Base-by-base conservation (phyloP, 176 grass and related monocot genomes). In the Miscanthus lutarioriparius region DNA sequence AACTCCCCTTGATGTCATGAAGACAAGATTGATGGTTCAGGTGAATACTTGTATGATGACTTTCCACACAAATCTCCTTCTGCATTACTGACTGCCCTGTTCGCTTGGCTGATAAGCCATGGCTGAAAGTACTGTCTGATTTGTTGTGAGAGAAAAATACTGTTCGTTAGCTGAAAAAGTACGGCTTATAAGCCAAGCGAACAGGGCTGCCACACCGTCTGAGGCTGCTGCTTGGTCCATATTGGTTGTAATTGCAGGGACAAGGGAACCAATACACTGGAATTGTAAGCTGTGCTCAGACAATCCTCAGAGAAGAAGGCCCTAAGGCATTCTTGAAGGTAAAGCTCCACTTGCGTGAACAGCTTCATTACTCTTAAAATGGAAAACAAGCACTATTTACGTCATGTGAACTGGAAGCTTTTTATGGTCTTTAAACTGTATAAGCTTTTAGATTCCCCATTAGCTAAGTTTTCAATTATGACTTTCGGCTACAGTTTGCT, bases 21-120 rank as follows among this genome's bases (percentile, higher is more conserved):
- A 99, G 75, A 99, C 96, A 54, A 90, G 96, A 86, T 76, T 96
- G 82, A 98, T 98, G 96, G 54, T 98, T 93, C 91, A 98, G 96
- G 96, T 98, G 65, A 44, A 45, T 64, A 36, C 14, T 66, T 22
- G 47, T 45, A 22, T 19, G 12, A 76, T 15, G 77, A 5, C 35
- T 38, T 84, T 9, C 33, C 32, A 51, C 20, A 0, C 4, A 56
- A 36, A 48, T 19, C 13, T 12, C 9, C 13, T 19, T 37, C 25
- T 8, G 16, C 25, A 61, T 25, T 17, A 40, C 66, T 86, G n/a
- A n/a, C n/a, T n/a, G n/a, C n/a, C n/a, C n/a, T n/a, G n/a, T n/a
- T n/a, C n/a, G n/a, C n/a, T n/a, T n/a, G n/a, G n/a, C n/a, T n/a
- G n/a, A n/a, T n/a, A n/a, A n/a, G n/a, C n/a, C n/a, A n/a, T n/a